Percentiles rank a stretch among this genome's conserved stretches.
Conservation (phyloP, 176 grass and related monocot genomes). For the Phoenix roebelenii region DNA sequence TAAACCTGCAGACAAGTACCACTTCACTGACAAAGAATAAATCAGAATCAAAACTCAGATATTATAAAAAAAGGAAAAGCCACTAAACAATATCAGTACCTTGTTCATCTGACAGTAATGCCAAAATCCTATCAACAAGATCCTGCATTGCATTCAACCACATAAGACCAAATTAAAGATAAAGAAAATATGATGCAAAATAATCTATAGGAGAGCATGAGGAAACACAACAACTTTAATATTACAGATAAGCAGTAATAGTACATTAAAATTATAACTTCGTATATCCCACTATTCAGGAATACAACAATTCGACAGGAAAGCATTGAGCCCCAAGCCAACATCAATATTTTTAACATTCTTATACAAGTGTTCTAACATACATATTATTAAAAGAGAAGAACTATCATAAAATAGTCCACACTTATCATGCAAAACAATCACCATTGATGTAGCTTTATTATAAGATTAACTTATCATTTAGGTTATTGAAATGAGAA, state of each 20-base stretch:
- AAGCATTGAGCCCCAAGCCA: too few relatives aligned
- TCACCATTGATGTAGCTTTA: too few relatives aligned
- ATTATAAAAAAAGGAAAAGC: not conserved
- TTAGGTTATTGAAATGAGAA: too few relatives aligned
- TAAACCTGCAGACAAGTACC: not conserved
- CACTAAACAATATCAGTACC: conserved; percentile 20
- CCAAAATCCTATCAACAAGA: conserved; percentile 46
- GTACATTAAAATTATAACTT: not conserved
- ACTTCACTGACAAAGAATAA: not conserved
- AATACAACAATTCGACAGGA: too few relatives aligned
- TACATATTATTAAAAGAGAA: too few relatives aligned
- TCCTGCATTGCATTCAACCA: conserved; percentile 36
- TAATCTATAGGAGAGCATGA: not conserved
- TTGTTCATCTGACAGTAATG: conserved; percentile 38
- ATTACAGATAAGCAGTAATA: not conserved
- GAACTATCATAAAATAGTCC: too few relatives aligned
- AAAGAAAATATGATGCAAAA: conserved; percentile 8
- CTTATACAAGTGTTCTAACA: too few relatives aligned
- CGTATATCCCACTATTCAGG: too few relatives aligned
- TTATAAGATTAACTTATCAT: too few relatives aligned
- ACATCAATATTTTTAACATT: too few relatives aligned
- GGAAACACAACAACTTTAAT: too few relatives aligned
- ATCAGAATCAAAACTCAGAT: not conserved
- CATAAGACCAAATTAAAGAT: conserved; percentile 11
- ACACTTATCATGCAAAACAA: too few relatives aligned